Evolutionary conservation across 345 rosid species (phyloP).

Genomic region (Pugionium cornutum): DNA sequence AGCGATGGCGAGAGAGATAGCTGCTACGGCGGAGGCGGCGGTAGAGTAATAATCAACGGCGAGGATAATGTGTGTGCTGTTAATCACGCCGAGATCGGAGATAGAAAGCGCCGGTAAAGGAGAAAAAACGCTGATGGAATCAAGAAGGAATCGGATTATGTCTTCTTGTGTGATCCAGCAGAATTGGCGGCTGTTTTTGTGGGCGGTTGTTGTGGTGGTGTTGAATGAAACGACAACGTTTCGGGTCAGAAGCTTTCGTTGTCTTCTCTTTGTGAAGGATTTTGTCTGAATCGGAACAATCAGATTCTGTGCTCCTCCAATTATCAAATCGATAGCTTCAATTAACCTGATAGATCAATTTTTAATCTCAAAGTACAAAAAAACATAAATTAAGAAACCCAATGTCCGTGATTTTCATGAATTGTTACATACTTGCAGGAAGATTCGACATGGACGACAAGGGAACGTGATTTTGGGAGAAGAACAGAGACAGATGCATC

Average conservation of each 20-base stretch:
- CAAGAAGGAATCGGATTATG: constrained; percentile 74
- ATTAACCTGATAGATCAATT: constrained; percentile 52
- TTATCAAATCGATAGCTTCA: constrained; percentile 76
- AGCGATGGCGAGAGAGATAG: constrained; percentile 49
- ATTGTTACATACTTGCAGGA: constrained; percentile 56
- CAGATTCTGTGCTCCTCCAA: constrained; percentile 80
- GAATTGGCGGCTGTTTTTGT: constrained; percentile 60
- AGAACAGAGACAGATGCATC: constrained; percentile 66
- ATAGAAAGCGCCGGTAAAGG: constrained; percentile 67
- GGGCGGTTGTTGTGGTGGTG: constrained; percentile 32
- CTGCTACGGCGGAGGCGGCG: constrained; percentile 58
- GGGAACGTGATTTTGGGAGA: constrained; percentile 47
- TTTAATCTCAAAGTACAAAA: background rate
- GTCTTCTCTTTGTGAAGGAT: constrained; percentile 55
- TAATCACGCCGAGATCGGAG: constrained; percentile 67
- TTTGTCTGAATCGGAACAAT: constrained; percentile 70
- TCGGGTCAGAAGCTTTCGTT: constrained; percentile 48
- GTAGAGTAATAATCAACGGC: constrained; percentile 75
- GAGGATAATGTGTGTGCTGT: constrained; percentile 33
- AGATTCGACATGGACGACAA: constrained; percentile 64
- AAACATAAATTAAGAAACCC: background rate
- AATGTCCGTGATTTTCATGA: constrained; percentile 2
- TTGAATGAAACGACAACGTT: constrained; percentile 37
- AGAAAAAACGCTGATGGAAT: constrained; percentile 73
- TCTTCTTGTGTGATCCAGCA: constrained; percentile 98